Base-by-base conservation (phyloP, 2,329 filamentous ascomycete genomes). In the Aspergillus piperis region DNA sequence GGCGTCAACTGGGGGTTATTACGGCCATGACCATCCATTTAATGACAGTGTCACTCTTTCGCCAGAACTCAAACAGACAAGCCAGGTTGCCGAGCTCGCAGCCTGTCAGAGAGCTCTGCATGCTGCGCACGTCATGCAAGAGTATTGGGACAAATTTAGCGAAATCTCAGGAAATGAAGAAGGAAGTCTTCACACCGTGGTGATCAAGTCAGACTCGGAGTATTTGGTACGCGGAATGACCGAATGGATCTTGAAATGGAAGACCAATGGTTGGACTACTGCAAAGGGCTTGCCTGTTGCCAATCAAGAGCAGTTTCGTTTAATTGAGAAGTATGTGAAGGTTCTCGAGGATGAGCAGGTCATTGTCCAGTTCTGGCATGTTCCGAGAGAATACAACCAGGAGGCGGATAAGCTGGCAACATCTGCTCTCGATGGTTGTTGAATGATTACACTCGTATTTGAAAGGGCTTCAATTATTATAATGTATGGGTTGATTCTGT, bases 41-140 rank as follows among this genome's bases (percentile, higher is more conserved):
- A 62, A 62, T 38, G 2, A 5, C 1, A 13, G 25, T n/a, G 2
- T 3, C 5, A 17, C 1, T 2, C 17, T 54, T 2, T 8, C 47
- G 1, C 8, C n/a, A 0, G 2, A 10, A 3, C 38, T 25, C 1
- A 17, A 3, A 3, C 59, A 62, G 11, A 59, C 52, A 2, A 56
- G 10, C 8, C 51, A 62, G 51, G 30, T 62, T 0, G 56, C 60
- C 10, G 60, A 56, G 3, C 13, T 62, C 3, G 36, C 21, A 15
- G 56, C 51, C 1, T 59, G 60, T 7, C 2, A 19, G 15, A 10
- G 8, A 4, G 49, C 39, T 36, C 7, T 50, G 36, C 2, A 8
- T 10, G 8, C 3, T 15, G 54, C 32, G 15, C 3, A 8, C 8
- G n/a, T 7, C 19, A 19, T 53, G 1, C 39, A 17, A 3, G 13